Percentiles rank a stretch among this genome's conserved stretches.
phyloP scores from a whole-genome alignment of 2,329 filamentous ascomycete genomes.

The Byssoonygena ceratinophila region DNA sequence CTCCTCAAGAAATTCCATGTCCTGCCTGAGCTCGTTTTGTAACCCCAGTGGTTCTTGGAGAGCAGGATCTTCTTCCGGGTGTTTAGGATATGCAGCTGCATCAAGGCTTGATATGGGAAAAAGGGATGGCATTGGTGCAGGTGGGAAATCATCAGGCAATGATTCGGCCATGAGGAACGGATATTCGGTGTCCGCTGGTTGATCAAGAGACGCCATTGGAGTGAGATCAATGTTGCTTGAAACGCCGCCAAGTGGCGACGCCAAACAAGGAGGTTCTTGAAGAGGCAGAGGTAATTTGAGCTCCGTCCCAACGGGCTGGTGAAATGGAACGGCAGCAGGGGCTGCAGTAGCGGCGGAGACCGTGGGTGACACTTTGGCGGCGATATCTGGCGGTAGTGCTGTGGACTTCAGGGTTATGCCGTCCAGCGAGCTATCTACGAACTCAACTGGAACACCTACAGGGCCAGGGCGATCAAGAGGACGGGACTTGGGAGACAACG shows the following conservation, averaged over 20 bases:
- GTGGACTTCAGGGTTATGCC: constrained; percentile 40
- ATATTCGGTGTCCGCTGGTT: constrained; percentile 23
- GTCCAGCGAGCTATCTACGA: constrained; percentile 38
- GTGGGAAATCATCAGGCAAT: constrained; percentile 24
- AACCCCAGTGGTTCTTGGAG: constrained; percentile 37
- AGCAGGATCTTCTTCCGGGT: constrained; percentile 34
- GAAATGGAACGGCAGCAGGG: constrained; percentile 11
- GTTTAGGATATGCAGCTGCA: constrained; percentile 30
- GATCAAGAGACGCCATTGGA: constrained; percentile 35
- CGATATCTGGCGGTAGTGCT: constrained; percentile 34
- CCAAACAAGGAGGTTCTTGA: not conserved
- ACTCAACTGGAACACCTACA: constrained; percentile 35
- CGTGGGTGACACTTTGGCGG: constrained; percentile 34
- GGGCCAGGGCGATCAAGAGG: constrained; percentile 25
- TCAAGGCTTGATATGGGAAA: constrained; percentile 21
- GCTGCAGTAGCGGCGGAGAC: constrained; percentile 22
- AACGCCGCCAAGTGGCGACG: constrained; percentile 30
- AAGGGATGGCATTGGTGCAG: constrained; percentile 24
- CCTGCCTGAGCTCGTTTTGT: constrained; percentile 32
- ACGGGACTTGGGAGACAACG: constrained; percentile 31
- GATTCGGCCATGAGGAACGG: constrained; percentile 21
- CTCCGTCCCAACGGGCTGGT: constrained; percentile 18
- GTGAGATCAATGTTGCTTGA: constrained; percentile 37
- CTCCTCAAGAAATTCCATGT: constrained; percentile 33
- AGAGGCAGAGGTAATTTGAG: constrained; percentile 28